phyloP scores from a whole-genome alignment of 164 flowering plant species.

The Buxus sempervirens region DNA sequence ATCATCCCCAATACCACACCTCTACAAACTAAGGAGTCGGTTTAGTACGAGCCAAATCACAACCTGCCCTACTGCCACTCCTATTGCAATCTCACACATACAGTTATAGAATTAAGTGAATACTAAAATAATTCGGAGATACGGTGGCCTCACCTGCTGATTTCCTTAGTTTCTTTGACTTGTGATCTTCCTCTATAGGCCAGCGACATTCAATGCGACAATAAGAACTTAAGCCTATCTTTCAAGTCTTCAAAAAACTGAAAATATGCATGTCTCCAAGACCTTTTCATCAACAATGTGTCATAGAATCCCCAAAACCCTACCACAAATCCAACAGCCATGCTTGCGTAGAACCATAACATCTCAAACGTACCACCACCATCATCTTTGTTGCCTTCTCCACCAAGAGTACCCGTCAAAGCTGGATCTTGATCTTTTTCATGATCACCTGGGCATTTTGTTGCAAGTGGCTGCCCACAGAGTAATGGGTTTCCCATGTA shows the following conservation, averaged over 20 bases:
- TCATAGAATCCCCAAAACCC: slow-evolving; percentile 7
- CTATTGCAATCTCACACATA: too few relatives aligned
- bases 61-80: too few relatives aligned
- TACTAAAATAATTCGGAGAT: too few relatives aligned
- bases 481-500: slow-evolving; percentile 27
- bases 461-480: slow-evolving; percentile 30
- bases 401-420: too few relatives aligned
- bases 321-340: neutral
- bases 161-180: too few relatives aligned
- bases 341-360: neutral
- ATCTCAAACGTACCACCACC: neutral
- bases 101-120: too few relatives aligned
- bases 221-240: neutral
- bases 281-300: neutral
- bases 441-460: slow-evolving; percentile 13
- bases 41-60: too few relatives aligned
- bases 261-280: slow-evolving; percentile 1
- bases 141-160: too few relatives aligned
- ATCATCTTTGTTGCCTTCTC: neutral
- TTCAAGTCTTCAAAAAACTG: neutral
- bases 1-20: too few relatives aligned
- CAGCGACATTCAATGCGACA: neutral
- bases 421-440: neutral
- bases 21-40: too few relatives aligned
- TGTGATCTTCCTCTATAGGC: neutral